Evolutionary conservation across 208 protist species (phyloP), one percentile per base, ranked within the genome.

Genomic region (Phytomonas sp.): DNA sequence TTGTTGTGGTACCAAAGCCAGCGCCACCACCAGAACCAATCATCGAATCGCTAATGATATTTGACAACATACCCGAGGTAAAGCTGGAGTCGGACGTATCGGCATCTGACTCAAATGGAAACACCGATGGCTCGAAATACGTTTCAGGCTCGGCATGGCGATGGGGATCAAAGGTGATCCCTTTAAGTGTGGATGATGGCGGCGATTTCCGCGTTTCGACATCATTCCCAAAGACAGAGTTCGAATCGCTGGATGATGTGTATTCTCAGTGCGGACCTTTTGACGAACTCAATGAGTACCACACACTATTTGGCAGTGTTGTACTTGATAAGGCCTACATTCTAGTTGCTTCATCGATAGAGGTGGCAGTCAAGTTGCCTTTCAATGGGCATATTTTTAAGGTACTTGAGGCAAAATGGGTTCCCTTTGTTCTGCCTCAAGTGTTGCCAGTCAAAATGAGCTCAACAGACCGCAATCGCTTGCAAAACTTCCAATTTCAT

Each of bases 251-350:
- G 0, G 70, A 64, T 0, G 79, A 93, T 30, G 82, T 66, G 31
- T 84, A 82, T 43, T 68, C 70, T 51, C 31, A 68, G 23, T 85
- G 80, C 67, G 90, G 85, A 15, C 85, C 91, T 11, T 93, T 92
- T 68, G 70, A 84, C n/a, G 75, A 53, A 17, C 72, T 85, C 40
- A 15, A 77, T 0, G 83, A 92, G 71, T 96, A 82, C 67, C 72
- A 74, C 28, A 83, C 91, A 0, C 61, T 92, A 7, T 94, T 96
- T 73, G 91, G 91, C 28, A 82, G 77, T 43, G 69, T 93, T 26
- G 68, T 82, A 33, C 70, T 96, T 20, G 91, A 96, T 62, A 79
- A 70, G 70, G 61, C 89, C 59, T 96, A 96, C 71, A 79, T 96
- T 60, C 78, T 96, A 6, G 88, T 96, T 29, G 91, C 91, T 8